Base-by-base conservation (phyloP, 2,329 filamentous ascomycete genomes). In the Fusarium sacchari region DNA sequence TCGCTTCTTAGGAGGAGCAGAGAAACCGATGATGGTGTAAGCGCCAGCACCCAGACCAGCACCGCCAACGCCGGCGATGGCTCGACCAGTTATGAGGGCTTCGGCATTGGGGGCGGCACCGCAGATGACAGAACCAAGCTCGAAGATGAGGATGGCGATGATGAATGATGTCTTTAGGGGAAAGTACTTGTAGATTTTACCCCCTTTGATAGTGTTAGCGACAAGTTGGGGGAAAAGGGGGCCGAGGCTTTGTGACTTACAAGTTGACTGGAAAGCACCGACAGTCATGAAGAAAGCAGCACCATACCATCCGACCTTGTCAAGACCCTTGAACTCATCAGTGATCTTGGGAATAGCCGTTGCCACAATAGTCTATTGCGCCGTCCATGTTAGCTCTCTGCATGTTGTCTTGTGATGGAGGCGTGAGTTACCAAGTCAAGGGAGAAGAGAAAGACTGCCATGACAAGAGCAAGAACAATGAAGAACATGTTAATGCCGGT, bases 251-350 rank as follows among this genome's bases (percentile, higher is more conserved):
- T 18, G 22, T 42, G 30, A 75, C 81, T 67, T 79, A 82, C 83
- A 86, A 22, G 82, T 81, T 47, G 84, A 83, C 75, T 86, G 84
- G 74, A 85, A 82, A 64, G 81, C 81, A 15, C 83, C 86, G 36
- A 85, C 77, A 4, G 85, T 86, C 73, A 88, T 81, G 78, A 88
- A 87, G 73, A 86, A 89, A 46, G 86, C 86, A 22, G 87, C 84
- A 5, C 87, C 88, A 72, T 91, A 91, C 89, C 89, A 91, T 28
- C 86, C 86, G 18, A 89, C 84, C 69, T 89, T 86, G 40, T 84
- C 82, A 24, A 89, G 83, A 53, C 85, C 82, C 64, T 86, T 81
- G 80, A 88, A 87, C 44, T 87, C 84, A 71, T 84, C 84, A 3
- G 88, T 88, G 75, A 89, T 89, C 69, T 86, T 86, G 15, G 88